These are phyloP conservation scores for Moesziomyces sp. DNA, from an alignment of 1,284 basidiomycete genomes.

Conservation along the genomic window DNA sequence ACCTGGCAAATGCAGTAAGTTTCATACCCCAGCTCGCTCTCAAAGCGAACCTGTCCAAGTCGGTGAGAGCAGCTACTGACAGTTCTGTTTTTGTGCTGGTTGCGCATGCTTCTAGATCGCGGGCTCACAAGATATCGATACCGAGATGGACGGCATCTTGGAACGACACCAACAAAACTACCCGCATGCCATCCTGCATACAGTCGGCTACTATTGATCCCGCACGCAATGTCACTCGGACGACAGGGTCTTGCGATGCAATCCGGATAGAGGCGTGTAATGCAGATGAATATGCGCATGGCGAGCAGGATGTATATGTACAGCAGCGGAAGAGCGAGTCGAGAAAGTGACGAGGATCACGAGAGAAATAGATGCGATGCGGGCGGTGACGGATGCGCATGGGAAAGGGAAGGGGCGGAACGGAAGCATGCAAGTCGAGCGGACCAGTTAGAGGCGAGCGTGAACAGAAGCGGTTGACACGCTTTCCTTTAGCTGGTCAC, in stretches of 20 bases:
- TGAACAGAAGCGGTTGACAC: neutral
- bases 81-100: neutral
- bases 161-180: slow-evolving; percentile 85
- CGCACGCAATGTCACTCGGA: neutral
- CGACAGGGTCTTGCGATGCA: neutral
- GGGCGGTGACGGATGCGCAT: neutral
- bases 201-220: slow-evolving; percentile 69
- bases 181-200: slow-evolving; percentile 90
- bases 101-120: slow-evolving; percentile 77
- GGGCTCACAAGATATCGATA: slow-evolving; percentile 83
- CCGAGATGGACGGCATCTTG: slow-evolving; percentile 87
- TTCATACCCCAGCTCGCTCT: neutral
- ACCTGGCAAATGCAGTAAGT: slow-evolving; percentile 87
- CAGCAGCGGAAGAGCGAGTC: neutral
- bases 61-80: neutral
- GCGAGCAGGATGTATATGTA: slow-evolving; percentile 5
- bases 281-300: slow-evolving; percentile 5
- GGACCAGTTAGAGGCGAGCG: neutral
- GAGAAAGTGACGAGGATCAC: neutral
- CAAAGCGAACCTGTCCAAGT: no score
- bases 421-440: neutral
- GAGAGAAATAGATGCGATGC: neutral
- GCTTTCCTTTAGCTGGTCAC: neutral
- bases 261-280: neutral
- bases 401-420: neutral